Base-by-base conservation (phyloP, 139 green algal genomes). In the Micromonas commoda region DNA sequence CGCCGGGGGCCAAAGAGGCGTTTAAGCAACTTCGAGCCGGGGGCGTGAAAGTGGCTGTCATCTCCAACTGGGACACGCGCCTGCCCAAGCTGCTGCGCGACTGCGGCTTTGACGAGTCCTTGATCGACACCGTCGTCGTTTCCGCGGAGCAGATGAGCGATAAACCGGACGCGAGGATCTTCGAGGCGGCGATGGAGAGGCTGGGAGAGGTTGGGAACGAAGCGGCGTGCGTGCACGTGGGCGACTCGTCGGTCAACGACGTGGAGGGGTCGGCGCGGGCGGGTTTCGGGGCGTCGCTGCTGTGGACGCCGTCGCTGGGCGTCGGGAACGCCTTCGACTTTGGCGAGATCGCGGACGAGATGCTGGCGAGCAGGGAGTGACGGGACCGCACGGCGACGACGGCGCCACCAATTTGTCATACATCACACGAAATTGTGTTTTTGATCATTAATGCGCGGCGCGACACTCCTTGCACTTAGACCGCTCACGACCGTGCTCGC, bases 1-100 rank as follows among this genome's bases (percentile, higher is more conserved):
- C 68, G 37, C 68, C 28, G 2, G 68, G 68, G 24, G 68, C 68
- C 19, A 32, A 37, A 6, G 68, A 75, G 3, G 68, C 68, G 34
- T 64, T 75, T 32, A 4, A 24, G 1, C 34, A n/a, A 6, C 34
- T 75, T 9, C 68, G 68, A 38, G 21, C 37, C 20, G 21, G 19
- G 1, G 68, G 68, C 3, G 38, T 75, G 37, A 63, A 63, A 1
- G 68, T 75, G 5, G 68, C 38, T 2, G 68, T 75, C 26, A 26
- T 39, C 3, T 38, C 21, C 68, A 75, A 75, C 29, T 75, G 68
- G 68, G 68, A 75, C 68, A 39, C n/a, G 20, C 35, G 35, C 21
- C 34, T 75, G 24, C 68, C 68, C 4, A 39, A 61, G 13, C 35
- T 75, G 37, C 38, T 75, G 23, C 20, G 53, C 28, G 23, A 38